phyloP scores from a whole-genome alignment of 371 early-diverging fungal genomes.

The Lichtheimia hyalospora region DNA sequence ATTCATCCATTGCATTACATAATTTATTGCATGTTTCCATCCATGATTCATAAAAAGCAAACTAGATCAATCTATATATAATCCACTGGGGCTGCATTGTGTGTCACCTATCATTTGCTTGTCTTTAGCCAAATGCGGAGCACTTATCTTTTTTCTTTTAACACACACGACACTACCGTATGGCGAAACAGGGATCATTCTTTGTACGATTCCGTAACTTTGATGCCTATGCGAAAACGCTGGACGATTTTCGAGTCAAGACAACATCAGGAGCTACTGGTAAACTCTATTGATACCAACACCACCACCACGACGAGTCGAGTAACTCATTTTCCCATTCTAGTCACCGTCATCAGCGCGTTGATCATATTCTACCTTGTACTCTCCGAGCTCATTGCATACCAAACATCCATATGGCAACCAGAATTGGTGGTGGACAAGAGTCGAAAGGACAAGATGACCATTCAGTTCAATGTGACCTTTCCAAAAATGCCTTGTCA shows the following conservation, averaged over 20 bases:
- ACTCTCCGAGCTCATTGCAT: conserved; percentile 81
- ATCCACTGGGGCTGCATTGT: no score
- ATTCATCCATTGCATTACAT: no score
- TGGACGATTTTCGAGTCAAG: conserved; percentile 93
- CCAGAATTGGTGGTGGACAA: conserved; percentile 86
- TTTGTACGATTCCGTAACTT: conserved; percentile 62
- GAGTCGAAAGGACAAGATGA: conserved; percentile 85
- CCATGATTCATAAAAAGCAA: no score
- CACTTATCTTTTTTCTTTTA: no score
- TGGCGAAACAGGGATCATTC: conserved; percentile 40
- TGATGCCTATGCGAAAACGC: conserved; percentile 95
- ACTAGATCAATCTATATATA: no score
- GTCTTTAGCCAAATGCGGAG: no score
- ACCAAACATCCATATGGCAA: conserved; percentile 62
- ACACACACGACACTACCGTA: background rate
- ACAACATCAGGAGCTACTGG: conserved; percentile 85
- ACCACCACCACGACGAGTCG: no score
- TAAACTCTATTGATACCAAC: conserved; percentile 28
- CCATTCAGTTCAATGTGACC: conserved; percentile 87
- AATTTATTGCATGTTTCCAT: no score
- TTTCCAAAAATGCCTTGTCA: conserved; percentile 92
- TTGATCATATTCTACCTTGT: conserved; percentile 74
- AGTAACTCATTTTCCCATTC: background rate
- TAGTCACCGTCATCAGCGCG: conserved; percentile 81
- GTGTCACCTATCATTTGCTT: no score